phyloP scores from a whole-genome alignment of 2,329 filamentous ascomycete species.

The Diaporthe velutina region DNA sequence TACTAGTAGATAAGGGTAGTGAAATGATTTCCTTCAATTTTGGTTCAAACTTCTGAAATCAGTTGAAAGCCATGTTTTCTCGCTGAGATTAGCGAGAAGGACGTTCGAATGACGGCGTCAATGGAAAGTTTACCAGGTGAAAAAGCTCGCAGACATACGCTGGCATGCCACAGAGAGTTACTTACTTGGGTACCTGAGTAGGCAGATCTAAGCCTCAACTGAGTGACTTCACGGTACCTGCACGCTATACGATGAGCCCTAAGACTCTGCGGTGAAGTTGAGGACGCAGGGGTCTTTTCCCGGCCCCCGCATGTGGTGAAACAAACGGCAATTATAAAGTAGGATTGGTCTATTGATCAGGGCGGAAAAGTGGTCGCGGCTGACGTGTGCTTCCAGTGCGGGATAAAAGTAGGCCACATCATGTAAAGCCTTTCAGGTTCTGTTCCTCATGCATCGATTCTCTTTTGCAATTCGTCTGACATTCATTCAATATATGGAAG shows the following conservation, averaged over 20 bases:
- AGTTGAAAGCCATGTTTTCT: not conserved
- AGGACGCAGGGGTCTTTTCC: not conserved
- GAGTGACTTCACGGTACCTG: not conserved
- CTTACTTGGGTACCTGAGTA: not conserved
- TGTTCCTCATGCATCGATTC: not conserved
- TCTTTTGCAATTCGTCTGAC: not conserved
- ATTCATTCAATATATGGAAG: not conserved
- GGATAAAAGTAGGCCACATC: not conserved
- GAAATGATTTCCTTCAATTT: too few species aligned
- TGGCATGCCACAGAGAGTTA: not conserved
- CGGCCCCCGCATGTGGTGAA: not conserved
- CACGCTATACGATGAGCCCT: not conserved
- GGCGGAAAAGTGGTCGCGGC: not conserved
- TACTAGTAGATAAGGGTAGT: not conserved
- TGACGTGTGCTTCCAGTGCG: not conserved
- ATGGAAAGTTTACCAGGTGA: not conserved
- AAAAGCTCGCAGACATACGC: not conserved
- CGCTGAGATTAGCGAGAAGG: not conserved
- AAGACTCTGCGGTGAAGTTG: not conserved
- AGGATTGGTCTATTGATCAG: not conserved
- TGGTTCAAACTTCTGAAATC: not conserved
- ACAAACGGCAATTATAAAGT: not conserved
- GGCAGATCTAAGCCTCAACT: not conserved
- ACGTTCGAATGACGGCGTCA: not conserved
- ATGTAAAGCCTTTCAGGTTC: not conserved